These are phyloP conservation scores for Trichoderma arundinaceum DNA, from an alignment of 2,329 filamentous ascomycete genomes.

Conservation along the genomic window DNA sequence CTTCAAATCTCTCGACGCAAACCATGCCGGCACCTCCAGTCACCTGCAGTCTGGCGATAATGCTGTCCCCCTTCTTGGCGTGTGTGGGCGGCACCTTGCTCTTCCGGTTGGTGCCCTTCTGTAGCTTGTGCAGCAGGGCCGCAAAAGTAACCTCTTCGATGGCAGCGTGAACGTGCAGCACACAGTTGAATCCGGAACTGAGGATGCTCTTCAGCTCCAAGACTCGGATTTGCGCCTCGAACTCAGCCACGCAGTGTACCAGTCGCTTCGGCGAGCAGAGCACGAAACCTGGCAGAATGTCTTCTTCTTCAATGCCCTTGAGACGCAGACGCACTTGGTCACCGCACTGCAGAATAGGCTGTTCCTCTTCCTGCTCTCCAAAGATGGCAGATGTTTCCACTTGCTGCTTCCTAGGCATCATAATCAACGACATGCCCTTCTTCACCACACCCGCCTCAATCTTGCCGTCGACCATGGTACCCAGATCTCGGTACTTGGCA, in stretches of 20 bases:
- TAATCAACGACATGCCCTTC: conserved; percentile 82
- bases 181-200: conserved; percentile 95
- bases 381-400: conserved; percentile 86
- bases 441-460: conserved; percentile 93
- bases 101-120: conserved; percentile 92
- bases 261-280: conserved; percentile 92
- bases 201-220: conserved; percentile 94
- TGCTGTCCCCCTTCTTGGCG: conserved; percentile 78
- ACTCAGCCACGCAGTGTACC: conserved; percentile 85
- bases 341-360: conserved; percentile 80
- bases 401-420: conserved; percentile 93
- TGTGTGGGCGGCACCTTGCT: conserved; percentile 93
- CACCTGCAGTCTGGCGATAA: conserved; percentile 90
- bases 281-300: conserved; percentile 93
- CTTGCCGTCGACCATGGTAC: conserved; percentile 97
- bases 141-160: conserved; percentile 97
- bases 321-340: conserved; percentile 93
- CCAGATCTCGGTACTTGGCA: conserved; percentile 96
- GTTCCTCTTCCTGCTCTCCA: conserved; percentile 95
- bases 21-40: conserved; percentile 84
- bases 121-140: conserved; percentile 86
- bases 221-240: conserved; percentile 96
- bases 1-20: conserved; percentile 92
- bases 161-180: conserved; percentile 94
- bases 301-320: conserved; percentile 95